These are phyloP conservation scores for Ophiognomonia clavigignenti-juglandacearum DNA, from an alignment of 2,329 filamentous ascomycete genomes.

Conservation along the genomic window DNA sequence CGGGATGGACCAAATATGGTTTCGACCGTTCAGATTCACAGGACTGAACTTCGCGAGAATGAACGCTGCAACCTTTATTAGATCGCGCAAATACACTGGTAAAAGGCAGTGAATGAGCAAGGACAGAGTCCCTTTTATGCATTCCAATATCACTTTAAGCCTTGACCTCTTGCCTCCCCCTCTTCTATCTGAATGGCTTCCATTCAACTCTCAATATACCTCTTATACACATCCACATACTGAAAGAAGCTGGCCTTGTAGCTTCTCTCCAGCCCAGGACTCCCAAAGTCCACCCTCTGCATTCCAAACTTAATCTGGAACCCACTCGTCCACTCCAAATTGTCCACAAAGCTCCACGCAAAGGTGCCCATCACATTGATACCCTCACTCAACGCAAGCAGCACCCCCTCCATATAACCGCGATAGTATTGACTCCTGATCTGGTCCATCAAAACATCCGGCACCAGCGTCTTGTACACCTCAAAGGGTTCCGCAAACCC, in stretches of 20 bases:
- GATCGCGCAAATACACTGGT: background rate
- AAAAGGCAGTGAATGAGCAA: too few species aligned
- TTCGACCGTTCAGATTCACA: too few species aligned
- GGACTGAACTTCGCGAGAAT: too few species aligned
- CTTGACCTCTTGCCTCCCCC: background rate
- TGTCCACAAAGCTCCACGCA: constrained; percentile 10
- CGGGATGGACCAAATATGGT: too few species aligned
- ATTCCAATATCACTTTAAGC: background rate
- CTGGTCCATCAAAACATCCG: constrained; percentile 10
- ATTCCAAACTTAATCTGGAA: constrained; percentile 8
- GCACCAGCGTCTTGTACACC: constrained; percentile 8
- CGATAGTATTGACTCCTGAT: constrained; percentile 10
- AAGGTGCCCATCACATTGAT: constrained; percentile 6
- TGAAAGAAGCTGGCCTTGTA: constrained; percentile 13
- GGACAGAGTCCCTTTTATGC: background rate
- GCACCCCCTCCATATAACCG: constrained; percentile 8
- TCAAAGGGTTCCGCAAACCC: constrained; percentile 10
- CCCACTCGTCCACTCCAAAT: constrained; percentile 6
- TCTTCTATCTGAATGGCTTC: too few species aligned
- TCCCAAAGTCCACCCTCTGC: constrained; percentile 7
- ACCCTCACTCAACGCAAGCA: constrained; percentile 7
- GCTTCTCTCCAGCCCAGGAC: constrained; percentile 2
- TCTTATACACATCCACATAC: constrained; percentile 7
- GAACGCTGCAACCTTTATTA: background rate
- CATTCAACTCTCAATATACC: constrained; percentile 3